Evolutionary conservation across 768 basidiomycete genomes (phyloP), one percentile per base, ranked within the genome.

Genomic region (Pulveroboletus sp.): DNA sequence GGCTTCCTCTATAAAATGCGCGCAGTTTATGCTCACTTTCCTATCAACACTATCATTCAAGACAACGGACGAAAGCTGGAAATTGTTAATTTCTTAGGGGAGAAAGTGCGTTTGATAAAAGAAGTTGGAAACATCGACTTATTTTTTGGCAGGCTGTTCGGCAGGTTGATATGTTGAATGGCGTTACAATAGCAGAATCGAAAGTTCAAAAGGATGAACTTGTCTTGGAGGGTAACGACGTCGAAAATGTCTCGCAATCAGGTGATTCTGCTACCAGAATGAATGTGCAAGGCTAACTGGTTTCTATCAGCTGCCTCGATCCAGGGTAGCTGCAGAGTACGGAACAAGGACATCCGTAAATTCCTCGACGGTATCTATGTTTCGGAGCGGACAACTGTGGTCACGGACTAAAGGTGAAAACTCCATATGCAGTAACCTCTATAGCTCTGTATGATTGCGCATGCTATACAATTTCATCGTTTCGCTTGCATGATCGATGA

Each of bases 1-100:
- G 97, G 97, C 54, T 99, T 98, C 85, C 84, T 85, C 62, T 99
- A 99, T 83, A 99, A 98, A 87, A 97, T 99, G 95, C 91, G 94
- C 61, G 81, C 93, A 23, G 97, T 99, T 44, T 99, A 98, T 67
- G 97, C 97, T 61, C 97, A 99, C 78, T 99, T 99, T 79, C 97
- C 97, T 52, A 97, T 99, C 80, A 99, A 99, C 78, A 87, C 87
- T 69, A 95, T 97, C 69, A 90, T 95, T 63, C 85, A 89, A 68
- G 82, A 89, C 8, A 69, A 69, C 51, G 91, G 89, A 45, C 68
- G 64, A 33, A 70, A 81, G 40, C 71, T 94, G 40, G 94, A 95
- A 69, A 95, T 97, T 70, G 87, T 94, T 56, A 95, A 94, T 74
- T 94, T 95, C 75, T 75, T 94, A 66, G 92, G 93, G 55, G 91